Base-by-base conservation (phyloP, 495 filamentous ascomycete species). In the Hypomontagnella monticulosa region DNA sequence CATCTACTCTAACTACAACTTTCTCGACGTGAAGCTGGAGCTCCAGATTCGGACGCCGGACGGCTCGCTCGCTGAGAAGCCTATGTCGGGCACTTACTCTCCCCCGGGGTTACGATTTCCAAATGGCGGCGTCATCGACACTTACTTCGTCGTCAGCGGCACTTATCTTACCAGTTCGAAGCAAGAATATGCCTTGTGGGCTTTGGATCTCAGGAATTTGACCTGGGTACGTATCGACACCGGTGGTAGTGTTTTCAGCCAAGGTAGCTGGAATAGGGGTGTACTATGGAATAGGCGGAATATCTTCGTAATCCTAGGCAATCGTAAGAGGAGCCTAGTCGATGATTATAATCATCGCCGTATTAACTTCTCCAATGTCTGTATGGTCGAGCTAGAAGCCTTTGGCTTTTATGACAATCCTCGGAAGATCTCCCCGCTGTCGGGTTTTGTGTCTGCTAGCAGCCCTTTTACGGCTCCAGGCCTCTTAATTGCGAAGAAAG, bases 1-100 rank as follows among this genome's bases (percentile, higher is more conserved):
- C 51, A 96, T 99, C 30, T 99, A 99, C 74, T 98, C 95, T 38
- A 99, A 99, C 71, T 99, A 98, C 74, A 98, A 99, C 75, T 99
- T 99, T 73, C 74, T 98, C 36, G 93, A 98, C 63, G 95, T 98
- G 61, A 98, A 97, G 71, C 77, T 99, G 16, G 95, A 98, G 73
- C 81, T 99, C 30, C 96, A 98, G 71, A 85, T 99, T 42, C 87
- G 95, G 52, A 73, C 88, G 11, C 86, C 91, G 23, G 94, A 99
- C 75, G 95, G 96, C 43, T 88, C 88, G 7, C 78, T 99, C 63
- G 83, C 85, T 3, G 95, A 98, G 71, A 93, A 91, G 67, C 83
- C 91, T 9, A 97, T 99, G 94, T 87, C 87, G 44, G 92, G 91
- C 18, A 84, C 86, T 23, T 91, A 90, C 30, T 94, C 91, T 10